Base-by-base conservation (phyloP, 805 yeast species). In the Hanseniaspora guilliermondii region DNA sequence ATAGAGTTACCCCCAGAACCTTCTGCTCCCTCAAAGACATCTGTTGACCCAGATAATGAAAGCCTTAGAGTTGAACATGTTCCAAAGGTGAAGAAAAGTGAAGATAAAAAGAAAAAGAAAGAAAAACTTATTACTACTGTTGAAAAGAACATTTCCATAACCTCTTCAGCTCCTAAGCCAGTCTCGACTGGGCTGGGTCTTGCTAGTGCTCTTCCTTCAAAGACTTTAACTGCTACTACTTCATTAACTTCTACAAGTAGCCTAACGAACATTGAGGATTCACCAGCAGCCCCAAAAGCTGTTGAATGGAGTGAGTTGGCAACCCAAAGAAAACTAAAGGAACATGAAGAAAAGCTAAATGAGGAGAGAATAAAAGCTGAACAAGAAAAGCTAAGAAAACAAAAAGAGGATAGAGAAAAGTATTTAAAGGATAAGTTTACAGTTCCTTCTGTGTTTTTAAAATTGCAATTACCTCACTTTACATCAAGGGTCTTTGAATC, bases 261-360 rank as follows among this genome's bases (percentile, higher is more conserved):
- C 25, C 14, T 41, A 7, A 19, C 22, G 8, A 42, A 7, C 19
- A 25, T 7, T 17, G 21, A 25, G 1, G 33, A n/a, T 11, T 30
- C 24, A 8, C 24, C 47, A 19, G 27, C 5, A n/a, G 47, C 32
- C 8, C 22, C 46, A 11, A 48, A 53, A 8, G 32, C 32, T 14
- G 49, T 53, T 32, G 50, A 46, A 46, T 53, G 56, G 50, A 36
- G 50, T 21, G 40, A 46, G 19, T 17, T 53, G 32, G 56, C 46
- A 16, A 35, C 45, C 3, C 56, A 53, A 24, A 45, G 50, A 46
- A 46, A 53, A 35, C 30, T 37, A 21, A 37, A 46, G n/a, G 49
- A 52, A 38, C 35, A 33, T 19, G 45, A 52, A 37, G 49, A 38
- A 32, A 37, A 36, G 8, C 44, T 22, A 24, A 25, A 19, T 21